Percentiles rank a stretch among this genome's conserved stretches.
Evolutionary conservation across 1,284 basidiomycete genomes (phyloP).

Genomic region (Athelia psychrophila): DNA sequence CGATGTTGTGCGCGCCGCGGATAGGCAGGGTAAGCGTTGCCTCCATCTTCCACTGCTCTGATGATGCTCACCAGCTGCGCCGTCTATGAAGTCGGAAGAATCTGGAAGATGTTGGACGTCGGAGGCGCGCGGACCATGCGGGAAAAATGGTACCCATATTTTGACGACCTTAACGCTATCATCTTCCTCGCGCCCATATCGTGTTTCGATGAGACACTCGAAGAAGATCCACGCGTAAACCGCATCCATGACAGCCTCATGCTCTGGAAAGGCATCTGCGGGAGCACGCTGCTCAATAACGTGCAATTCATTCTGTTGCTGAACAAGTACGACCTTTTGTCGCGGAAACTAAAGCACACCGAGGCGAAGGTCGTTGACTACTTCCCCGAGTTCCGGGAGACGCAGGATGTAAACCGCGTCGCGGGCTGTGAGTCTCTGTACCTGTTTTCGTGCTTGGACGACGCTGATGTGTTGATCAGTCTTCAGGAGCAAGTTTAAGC

Average conservation of each 20-base stretch:
- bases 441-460: not conserved
- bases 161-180: conserved; percentile 53
- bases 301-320: conserved; percentile 62
- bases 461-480: conserved; percentile 25
- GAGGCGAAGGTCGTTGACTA: conserved; percentile 38
- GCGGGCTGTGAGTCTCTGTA: conserved; percentile 40
- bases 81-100: conserved; percentile 37
- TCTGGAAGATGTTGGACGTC: conserved; percentile 68
- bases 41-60: not conserved
- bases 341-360: conserved; percentile 55
- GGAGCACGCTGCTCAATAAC: conserved; percentile 46
- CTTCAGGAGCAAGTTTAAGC: conserved; percentile 45
- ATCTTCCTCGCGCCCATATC: conserved; percentile 47
- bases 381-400: conserved; percentile 54
- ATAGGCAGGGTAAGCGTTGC: conserved; percentile 18
- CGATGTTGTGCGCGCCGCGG: not conserved
- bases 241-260: conserved; percentile 58
- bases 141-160: conserved; percentile 61
- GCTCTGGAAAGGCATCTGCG: conserved; percentile 59
- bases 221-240: conserved; percentile 58
- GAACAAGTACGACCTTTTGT: conserved; percentile 63
- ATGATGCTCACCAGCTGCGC: conserved; percentile 7
- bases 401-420: conserved; percentile 50
- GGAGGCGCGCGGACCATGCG: conserved; percentile 60
- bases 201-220: conserved; percentile 59